phyloP scores from a whole-genome alignment of 805 yeast species.

The Ogataea methylovora region DNA sequence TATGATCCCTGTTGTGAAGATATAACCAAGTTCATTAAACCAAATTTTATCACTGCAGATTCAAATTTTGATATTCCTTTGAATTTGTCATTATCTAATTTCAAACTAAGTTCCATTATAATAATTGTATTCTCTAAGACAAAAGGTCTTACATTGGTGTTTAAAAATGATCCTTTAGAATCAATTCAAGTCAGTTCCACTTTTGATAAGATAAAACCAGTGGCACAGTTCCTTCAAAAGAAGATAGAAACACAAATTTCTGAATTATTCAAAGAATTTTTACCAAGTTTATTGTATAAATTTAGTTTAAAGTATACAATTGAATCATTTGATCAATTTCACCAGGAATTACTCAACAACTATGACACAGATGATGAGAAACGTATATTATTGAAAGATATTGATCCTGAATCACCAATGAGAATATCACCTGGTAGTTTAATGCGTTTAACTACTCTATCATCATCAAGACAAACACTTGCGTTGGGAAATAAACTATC shows the following conservation, averaged over 20 bases:
- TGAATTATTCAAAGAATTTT: constrained; percentile 72
- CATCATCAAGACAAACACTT: constrained; percentile 73
- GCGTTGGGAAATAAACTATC: constrained; percentile 39
- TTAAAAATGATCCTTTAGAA: constrained; percentile 84
- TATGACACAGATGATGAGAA: constrained; percentile 23
- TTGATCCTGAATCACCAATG: constrained; percentile 54
- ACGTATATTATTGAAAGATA: constrained; percentile 36
- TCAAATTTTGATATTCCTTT: constrained; percentile 73
- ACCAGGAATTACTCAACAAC: constrained; percentile 24
- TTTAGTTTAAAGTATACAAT: constrained; percentile 60
- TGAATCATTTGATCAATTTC: constrained; percentile 28
- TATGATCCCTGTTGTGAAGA: constrained; percentile 26
- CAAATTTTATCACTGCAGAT: constrained; percentile 56
- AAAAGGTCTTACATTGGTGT: constrained; percentile 80
- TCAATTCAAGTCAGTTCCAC: constrained; percentile 76
- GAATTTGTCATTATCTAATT: constrained; percentile 64
- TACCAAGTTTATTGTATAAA: constrained; percentile 75
- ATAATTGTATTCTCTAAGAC: constrained; percentile 75
- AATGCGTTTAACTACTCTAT: constrained; percentile 58
- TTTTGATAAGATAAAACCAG: constrained; percentile 77
- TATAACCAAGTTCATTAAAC: constrained; percentile 47
- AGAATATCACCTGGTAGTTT: constrained; percentile 55
- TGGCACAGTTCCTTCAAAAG: constrained; percentile 74
- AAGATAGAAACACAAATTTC: constrained; percentile 79
- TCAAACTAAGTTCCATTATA: constrained; percentile 71